Percentiles rank a stretch among this genome's conserved stretches.
Evolutionary conservation across 768 basidiomycete species (phyloP).

Genomic region (Tulasnella sp.): DNA sequence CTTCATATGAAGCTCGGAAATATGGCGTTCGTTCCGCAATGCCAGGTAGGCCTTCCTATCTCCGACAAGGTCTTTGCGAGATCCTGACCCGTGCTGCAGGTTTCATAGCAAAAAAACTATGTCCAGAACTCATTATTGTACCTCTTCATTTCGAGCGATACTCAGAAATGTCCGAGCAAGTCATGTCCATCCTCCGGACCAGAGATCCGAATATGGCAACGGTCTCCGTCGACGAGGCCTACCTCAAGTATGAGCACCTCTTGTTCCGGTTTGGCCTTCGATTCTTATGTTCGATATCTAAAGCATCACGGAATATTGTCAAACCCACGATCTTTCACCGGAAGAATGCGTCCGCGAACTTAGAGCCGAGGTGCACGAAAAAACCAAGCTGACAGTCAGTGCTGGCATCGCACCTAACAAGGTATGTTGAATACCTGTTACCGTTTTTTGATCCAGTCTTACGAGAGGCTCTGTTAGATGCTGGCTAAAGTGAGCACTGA

Average conservation of each 20-base stretch:
- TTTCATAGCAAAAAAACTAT: conserved; percentile 90
- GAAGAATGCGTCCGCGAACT: conserved; percentile 77
- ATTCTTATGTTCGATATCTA: background rate
- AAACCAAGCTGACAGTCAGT: conserved; percentile 84
- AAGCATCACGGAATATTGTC: conserved; percentile 82
- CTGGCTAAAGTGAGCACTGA: conserved; percentile 69
- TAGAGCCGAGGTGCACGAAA: conserved; percentile 63
- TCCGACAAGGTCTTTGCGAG: background rate
- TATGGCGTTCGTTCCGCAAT: conserved; percentile 91
- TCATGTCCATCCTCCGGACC: conserved; percentile 62
- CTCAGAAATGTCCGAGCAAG: conserved; percentile 52
- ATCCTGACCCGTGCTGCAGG: conserved; percentile 41
- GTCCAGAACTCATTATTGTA: conserved; percentile 78
- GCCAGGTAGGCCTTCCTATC: conserved; percentile 59
- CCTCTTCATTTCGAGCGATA: conserved; percentile 56
- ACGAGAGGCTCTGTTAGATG: conserved; percentile 50
- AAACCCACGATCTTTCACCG: conserved; percentile 56
- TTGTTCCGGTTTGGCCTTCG: background rate
- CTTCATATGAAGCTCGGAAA: conserved; percentile 88
- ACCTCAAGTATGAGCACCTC: conserved; percentile 64
- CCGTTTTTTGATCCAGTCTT: no score
- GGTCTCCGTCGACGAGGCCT: conserved; percentile 71
- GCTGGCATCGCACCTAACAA: conserved; percentile 96
- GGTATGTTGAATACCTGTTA: conserved; percentile 44
- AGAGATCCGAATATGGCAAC: conserved; percentile 73